Evolutionary conservation across 2,329 filamentous ascomycete genomes (phyloP).

Genomic region (Phialemoniopsis sp.): DNA sequence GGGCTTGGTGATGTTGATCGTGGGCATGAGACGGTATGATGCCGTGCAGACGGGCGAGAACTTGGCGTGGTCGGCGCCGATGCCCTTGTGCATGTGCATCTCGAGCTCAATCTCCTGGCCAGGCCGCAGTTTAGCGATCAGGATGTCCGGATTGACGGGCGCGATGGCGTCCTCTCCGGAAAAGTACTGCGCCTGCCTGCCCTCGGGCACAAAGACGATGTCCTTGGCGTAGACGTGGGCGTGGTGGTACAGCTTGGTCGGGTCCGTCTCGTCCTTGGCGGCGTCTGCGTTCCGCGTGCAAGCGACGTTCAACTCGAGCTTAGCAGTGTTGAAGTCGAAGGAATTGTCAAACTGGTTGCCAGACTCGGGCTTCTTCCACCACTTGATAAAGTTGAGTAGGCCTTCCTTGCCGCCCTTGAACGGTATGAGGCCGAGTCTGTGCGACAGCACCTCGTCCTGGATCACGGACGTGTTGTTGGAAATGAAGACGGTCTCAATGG

Average conservation of each 20-base stretch:
- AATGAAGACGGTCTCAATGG: slow-evolving; percentile 90
- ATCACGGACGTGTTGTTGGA: slow-evolving; percentile 97
- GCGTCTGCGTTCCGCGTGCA: slow-evolving; percentile 79
- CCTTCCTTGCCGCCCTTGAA: slow-evolving; percentile 76
- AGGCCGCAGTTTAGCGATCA: slow-evolving; percentile 90
- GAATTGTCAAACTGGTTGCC: slow-evolving; percentile 48
- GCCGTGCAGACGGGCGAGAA: slow-evolving; percentile 96
- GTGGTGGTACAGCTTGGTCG: slow-evolving; percentile 78
- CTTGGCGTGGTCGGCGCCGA: slow-evolving; percentile 92
- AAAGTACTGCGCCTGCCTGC: slow-evolving; percentile 68
- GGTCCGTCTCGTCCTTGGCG: slow-evolving; percentile 69
- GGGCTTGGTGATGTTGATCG: slow-evolving; percentile 77
- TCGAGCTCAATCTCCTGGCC: slow-evolving; percentile 82
- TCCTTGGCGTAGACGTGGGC: slow-evolving; percentile 78
- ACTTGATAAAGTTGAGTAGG: slow-evolving; percentile 73
- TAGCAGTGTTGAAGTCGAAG: slow-evolving; percentile 83
- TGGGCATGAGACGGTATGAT: slow-evolving; percentile 84
- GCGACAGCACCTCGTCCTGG: slow-evolving; percentile 92
- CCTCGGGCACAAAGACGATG: slow-evolving; percentile 72
- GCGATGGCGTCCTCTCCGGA: slow-evolving; percentile 63
- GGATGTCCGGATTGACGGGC: slow-evolving; percentile 84
- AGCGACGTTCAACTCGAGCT: slow-evolving; percentile 70
- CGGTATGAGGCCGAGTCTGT: slow-evolving; percentile 85
- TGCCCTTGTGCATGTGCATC: slow-evolving; percentile 92
- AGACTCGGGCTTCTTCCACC: slow-evolving; percentile 67